Base-by-base conservation (phyloP, 345 rosid genomes). In the Populus pruinosa region DNA sequence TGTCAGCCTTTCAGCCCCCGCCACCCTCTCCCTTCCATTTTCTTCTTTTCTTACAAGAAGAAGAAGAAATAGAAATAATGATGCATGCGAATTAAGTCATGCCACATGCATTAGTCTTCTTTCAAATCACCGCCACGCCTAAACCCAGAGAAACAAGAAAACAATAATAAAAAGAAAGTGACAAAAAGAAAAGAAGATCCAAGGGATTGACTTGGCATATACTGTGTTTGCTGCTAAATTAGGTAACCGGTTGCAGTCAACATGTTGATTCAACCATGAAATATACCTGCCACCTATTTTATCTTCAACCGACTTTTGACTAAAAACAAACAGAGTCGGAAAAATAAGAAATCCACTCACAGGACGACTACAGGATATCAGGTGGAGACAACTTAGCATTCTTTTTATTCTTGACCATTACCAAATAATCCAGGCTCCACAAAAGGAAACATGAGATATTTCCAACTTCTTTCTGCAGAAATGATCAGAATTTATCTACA, bases 401-500 rank as follows among this genome's bases (percentile, higher is more conserved):
- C 43, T 18, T 33, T 35, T 67, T 6, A 9, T 27, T 71, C 4
- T 49, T n/a, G 35, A 23, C 11, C 72, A 5, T 69, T 4, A n/a
- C 20, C 49, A 44, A 69, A 23, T 31, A 44, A 36, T 70, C 62
- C 73, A 16, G 20, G 49, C 20, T 69, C 44, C 59, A 53, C 36
- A 23, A 20, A 67, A 21, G 70, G 8, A 2, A 67, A 67, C 29
- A n/a, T 20, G 25, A n/a, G 16, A 20, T 23, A 27, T 8, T 72
- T 72, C 31, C 6, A 12, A 35, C 49, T 35, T 53, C 33, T 72
- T 56, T 33, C 33, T 72, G 36, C 65, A 53, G 44, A 53, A 6
- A 72, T 12, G 10, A 72, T 72, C 67, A n/a, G 29, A 72, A 53
- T 53, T 71, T 2, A 71, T 31, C 64, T 71, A 71, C 75, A 53